Evolutionary conservation across 2,329 filamentous ascomycete species (phyloP), one percentile per base, ranked within the genome.

Genomic region (Neonectria sp.): DNA sequence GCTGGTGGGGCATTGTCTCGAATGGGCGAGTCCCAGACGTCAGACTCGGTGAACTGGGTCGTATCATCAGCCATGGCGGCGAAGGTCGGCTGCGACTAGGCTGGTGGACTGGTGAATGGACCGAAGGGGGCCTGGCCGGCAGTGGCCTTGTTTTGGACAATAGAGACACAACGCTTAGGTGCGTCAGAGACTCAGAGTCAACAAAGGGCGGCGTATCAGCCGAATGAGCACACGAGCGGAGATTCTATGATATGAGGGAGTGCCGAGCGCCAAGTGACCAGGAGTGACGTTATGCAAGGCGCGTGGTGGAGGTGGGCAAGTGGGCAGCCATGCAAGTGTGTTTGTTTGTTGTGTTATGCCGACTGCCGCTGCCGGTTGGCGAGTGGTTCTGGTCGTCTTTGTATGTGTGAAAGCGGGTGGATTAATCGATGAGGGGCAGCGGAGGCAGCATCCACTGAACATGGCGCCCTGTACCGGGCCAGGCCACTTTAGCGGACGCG

Each of bases 1-100:
- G 73, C 71, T 45, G 73, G 70, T 53, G 75, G 72, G 56, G 69
- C 71, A 57, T 76, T 70, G 60, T 79, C 72, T 29, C 81, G 80
- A 37, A 77, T 77, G 40, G 84, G 82, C 11, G 85, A 87, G 43
- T 81, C 79, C 81, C 85, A 86, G 57, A 85, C 80, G 66, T 86
- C 85, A n/a, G 82, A 79, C 67, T 87, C 83, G 29, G 85, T 86
- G 70, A 83, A 80, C 65, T 85, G 81, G 51, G 78, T 78, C 37
- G 78, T 78, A 59, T 82, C 75, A 76, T 85, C 84, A 40, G 82
- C 79, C 85, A 87, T 87, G 67, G 65, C n/a, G 40, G 37, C 73
- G 71, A 52, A 49, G 55, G 60, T 45, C 55, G 37, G 56, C 55
- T 51, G 55, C 24, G 49, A 46, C 55, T 45, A 31, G 45, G 46